A percentile compares a stretch with the other conserved stretches of the same genome.
Conservation (phyloP, 2,329 filamentous ascomycete species). For the Chaetomium sp. region DNA sequence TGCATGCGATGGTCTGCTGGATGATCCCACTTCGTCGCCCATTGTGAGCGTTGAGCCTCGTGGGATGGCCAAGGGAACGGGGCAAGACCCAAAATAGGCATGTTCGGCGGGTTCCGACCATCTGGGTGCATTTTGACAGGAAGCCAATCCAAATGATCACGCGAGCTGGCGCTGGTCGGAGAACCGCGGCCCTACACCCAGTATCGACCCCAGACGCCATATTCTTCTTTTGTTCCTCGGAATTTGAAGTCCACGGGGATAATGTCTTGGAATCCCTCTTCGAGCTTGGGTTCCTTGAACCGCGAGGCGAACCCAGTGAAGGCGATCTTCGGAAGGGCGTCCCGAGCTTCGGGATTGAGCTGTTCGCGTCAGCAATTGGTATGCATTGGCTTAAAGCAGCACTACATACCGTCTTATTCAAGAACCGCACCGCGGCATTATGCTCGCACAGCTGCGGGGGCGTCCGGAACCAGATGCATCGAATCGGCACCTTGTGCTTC, state of each 20-base stretch:
- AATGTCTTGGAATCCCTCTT: conserved; percentile 82
- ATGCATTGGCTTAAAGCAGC: neutral
- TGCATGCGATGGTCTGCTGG: too few species aligned
- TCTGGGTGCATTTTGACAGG: too few species aligned
- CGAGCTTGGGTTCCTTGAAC: conserved; percentile 62
- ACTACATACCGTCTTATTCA: conserved; percentile 42
- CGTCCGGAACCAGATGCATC: conserved; percentile 80
- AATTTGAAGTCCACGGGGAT: conserved; percentile 70
- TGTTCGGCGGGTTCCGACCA: too few species aligned
- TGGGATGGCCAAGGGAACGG: too few species aligned
- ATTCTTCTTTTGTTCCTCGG: conserved; percentile 61
- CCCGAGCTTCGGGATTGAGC: conserved; percentile 78
- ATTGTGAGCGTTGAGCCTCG: too few species aligned
- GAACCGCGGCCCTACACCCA: conserved; percentile 51
- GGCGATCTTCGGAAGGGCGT: conserved; percentile 67
- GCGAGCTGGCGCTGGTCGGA: too few species aligned
- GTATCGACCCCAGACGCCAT: conserved; percentile 66
- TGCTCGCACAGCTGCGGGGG: conserved; percentile 66
- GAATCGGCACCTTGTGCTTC: conserved; percentile 65
- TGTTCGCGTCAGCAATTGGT: conserved; percentile 26
- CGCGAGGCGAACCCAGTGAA: conserved; percentile 70
- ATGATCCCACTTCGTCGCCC: too few species aligned
- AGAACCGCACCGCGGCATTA: conserved; percentile 76
- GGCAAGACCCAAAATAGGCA: too few species aligned
- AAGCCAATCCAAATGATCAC: too few species aligned